Base-by-base conservation (phyloP, 2,329 filamentous ascomycete genomes). In the Apiospora saccharicola region DNA sequence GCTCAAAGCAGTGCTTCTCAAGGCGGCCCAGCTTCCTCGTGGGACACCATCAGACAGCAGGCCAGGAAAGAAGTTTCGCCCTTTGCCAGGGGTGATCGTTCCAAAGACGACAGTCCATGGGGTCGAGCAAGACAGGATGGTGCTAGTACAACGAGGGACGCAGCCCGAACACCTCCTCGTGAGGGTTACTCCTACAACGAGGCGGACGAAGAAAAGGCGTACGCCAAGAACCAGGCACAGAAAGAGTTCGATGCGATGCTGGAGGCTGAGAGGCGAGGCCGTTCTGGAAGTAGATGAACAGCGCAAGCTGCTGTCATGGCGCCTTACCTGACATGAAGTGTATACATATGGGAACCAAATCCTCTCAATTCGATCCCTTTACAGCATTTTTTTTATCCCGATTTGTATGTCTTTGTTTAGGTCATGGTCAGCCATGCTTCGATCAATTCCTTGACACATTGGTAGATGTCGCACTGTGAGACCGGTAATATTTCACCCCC, bases 231-330 rank as follows among this genome's bases (percentile, higher is more conserved):
- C 12, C 82, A 86, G 74, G 86, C 87, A 7, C 87, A 89, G 72
- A 83, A 80, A 72, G 86, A 89, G 43, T 89, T 88, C 74, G 87
- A 89, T 72, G 80, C 80, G 26, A 79, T 88, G 72, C 71, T 88
- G 3, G 86, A 88, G 57, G 79, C 81, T 19, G 87, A 88, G 71
- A 72, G 72, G 16, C 69, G 70, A 57, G 71, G 71, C 19, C 64
- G 37, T 19, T 70, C 67, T 6, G 67, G 34, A 8, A 34, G 34
- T 24, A 64, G 22, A 41, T 41, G 57, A 37, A 41, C 22, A 22
- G 57, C 13, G 16, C n/a, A 41, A 41, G 34, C 37, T 2, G 34
- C n/a, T 12, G 57, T 10, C 19, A 64, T 41, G 4, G 8, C 16
- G 19, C 41, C 41, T 41, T 61, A 19, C 22, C 34, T 64, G 1